A percentile compares a stretch with the other conserved stretches of the same genome.
Evolutionary conservation across 202 grass and related monocot genomes (phyloP).

Genomic region (Elaeis oleifera): DNA sequence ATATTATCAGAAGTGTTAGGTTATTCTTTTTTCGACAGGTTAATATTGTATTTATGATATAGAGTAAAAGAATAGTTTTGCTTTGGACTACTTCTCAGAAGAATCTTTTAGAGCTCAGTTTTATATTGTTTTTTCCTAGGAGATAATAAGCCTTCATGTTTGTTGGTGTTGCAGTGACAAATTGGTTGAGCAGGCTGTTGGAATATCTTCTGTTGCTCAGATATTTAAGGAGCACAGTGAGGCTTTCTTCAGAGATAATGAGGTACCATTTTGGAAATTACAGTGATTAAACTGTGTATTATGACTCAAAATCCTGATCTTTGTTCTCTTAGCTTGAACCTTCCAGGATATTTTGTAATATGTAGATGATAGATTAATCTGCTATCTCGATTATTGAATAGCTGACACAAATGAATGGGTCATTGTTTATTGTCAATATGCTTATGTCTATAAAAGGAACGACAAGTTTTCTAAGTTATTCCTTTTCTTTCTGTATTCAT

Average conservation of each 20-base stretch:
- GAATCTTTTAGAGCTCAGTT: too few species aligned
- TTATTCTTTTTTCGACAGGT: constrained; percentile 99
- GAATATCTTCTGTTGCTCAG: constrained; percentile 86
- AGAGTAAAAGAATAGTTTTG: not conserved
- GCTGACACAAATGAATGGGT: not conserved
- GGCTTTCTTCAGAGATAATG: constrained; percentile 90
- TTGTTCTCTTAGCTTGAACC: too few species aligned
- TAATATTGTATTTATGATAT: constrained; percentile 13
- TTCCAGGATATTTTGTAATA: too few species aligned
- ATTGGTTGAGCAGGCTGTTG: constrained; percentile 89
- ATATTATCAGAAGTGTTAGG: constrained; percentile 85
- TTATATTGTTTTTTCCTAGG: too few species aligned
- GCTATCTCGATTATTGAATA: too few species aligned
- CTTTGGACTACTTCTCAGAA: too few species aligned
- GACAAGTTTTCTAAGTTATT: not conserved
- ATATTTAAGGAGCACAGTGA: constrained; percentile 95
- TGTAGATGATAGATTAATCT: too few species aligned
- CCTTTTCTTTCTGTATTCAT: constrained; percentile 28
- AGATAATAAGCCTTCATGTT: too few species aligned
- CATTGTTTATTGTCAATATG: constrained; percentile 4
- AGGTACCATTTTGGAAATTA: constrained; percentile 34
- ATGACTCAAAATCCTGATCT: too few species aligned
- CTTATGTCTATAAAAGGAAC: not conserved
- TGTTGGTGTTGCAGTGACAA: constrained; percentile 60
- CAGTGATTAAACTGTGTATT: too few species aligned